These are phyloP conservation scores for Salix caprea DNA, from an alignment of 345 rosid species.

Conservation along the genomic window DNA sequence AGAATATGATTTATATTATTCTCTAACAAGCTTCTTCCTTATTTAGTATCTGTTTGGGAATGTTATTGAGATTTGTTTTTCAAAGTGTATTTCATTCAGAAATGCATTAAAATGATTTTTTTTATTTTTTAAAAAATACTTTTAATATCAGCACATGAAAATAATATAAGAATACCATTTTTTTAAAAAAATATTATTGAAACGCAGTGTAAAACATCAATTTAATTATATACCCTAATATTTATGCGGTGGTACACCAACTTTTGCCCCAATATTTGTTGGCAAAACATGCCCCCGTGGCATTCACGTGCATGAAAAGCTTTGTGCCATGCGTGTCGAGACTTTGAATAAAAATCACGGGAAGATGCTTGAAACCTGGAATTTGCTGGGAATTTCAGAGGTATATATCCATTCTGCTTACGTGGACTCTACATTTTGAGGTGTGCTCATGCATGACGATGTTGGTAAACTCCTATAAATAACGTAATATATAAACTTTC, in stretches of 20 bases:
- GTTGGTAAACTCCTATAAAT: background rate
- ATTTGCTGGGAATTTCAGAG: background rate
- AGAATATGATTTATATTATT: no score
- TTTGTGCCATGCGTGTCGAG: background rate
- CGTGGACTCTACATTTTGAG: background rate
- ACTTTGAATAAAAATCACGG: background rate
- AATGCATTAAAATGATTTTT: no score
- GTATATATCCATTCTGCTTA: background rate
- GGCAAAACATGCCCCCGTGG: constrained; percentile 8
- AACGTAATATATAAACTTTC: no score
- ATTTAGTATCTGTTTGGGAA: no score
- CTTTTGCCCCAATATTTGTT: background rate
- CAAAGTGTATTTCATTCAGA: no score
- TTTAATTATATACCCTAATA: no score
- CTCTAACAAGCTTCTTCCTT: no score
- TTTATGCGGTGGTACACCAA: no score
- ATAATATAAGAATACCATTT: accelerated
- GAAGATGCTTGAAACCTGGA: background rate
- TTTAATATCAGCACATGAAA: no score
- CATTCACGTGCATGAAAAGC: constrained; percentile 23
- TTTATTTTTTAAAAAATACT: no score
- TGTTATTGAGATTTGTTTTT: no score
- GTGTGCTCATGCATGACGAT: constrained; percentile 12
- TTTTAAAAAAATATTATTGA: no score
- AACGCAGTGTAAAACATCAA: accelerated